A percentile compares a stretch with the other conserved stretches of the same genome.
phyloP scores from a whole-genome alignment of 441 rosid genomes.

The Aquilaria agallochum region DNA sequence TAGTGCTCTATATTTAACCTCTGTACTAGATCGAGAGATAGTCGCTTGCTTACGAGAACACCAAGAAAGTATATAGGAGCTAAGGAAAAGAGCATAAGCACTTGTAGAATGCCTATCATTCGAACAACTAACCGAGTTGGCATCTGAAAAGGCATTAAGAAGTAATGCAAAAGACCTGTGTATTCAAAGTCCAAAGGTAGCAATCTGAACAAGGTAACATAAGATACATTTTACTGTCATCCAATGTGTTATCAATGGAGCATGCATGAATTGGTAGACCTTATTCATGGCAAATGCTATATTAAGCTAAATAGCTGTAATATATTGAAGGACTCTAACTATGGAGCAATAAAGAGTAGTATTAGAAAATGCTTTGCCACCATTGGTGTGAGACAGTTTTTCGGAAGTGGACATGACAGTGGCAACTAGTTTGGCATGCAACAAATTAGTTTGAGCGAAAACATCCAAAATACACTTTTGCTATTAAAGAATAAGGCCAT shows the following conservation, averaged over 20 bases:
- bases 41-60: neutral
- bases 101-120: neutral
- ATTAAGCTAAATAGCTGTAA: neutral
- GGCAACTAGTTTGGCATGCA: neutral
- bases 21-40: neutral
- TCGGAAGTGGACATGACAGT: neutral
- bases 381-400: neutral
- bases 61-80: neutral
- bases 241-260: neutral
- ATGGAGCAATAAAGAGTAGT: neutral
- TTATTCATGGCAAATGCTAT: neutral
- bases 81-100: neutral
- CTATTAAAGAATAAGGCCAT: neutral
- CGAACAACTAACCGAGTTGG: neutral
- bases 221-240: neutral
- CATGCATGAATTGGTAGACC: neutral
- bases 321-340: neutral
- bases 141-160: neutral
- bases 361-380: neutral
- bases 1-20: neutral
- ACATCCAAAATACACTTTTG: neutral
- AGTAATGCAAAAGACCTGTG: neutral
- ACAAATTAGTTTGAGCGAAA: neutral
- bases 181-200: neutral
- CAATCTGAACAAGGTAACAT: neutral